phyloP scores from a whole-genome alignment of 495 filamentous ascomycete species.

The Aspergillus nanangensis region DNA sequence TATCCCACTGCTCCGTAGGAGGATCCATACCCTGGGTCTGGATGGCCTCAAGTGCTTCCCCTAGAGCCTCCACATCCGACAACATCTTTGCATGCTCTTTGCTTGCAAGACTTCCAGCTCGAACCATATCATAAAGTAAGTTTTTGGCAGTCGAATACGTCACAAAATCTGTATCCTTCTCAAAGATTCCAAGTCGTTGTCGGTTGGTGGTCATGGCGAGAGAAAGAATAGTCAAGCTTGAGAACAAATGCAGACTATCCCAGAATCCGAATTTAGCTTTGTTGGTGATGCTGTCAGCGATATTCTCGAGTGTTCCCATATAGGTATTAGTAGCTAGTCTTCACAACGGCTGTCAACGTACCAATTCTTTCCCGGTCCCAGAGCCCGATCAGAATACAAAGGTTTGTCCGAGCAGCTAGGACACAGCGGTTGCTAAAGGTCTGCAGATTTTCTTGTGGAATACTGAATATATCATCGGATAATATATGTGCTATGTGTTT shows the following conservation, averaged over 20 bases:
- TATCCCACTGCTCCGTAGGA: too few species aligned
- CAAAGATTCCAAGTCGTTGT: too few species aligned
- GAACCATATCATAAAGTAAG: too few species aligned
- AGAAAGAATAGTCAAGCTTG: background rate
- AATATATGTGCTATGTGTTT: background rate
- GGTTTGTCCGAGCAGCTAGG: background rate
- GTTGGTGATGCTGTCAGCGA: background rate
- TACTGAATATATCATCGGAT: background rate
- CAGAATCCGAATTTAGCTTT: background rate
- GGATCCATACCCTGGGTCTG: too few species aligned
- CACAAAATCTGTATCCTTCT: too few species aligned
- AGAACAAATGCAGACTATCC: background rate
- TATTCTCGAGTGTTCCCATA: too few species aligned
- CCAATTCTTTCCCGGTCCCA: background rate
- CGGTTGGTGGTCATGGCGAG: too few species aligned
- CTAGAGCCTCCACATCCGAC: too few species aligned
- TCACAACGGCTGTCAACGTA: background rate
- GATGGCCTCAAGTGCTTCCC: too few species aligned
- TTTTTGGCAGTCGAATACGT: too few species aligned
- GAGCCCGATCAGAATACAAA: background rate
- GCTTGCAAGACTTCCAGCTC: too few species aligned
- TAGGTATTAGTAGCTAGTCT: background rate
- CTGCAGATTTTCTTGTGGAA: background rate
- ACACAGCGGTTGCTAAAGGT: background rate
- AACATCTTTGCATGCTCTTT: too few species aligned